Conservation (phyloP, 2,329 filamentous ascomycete genomes). For the Samsoniella hepiali region DNA sequence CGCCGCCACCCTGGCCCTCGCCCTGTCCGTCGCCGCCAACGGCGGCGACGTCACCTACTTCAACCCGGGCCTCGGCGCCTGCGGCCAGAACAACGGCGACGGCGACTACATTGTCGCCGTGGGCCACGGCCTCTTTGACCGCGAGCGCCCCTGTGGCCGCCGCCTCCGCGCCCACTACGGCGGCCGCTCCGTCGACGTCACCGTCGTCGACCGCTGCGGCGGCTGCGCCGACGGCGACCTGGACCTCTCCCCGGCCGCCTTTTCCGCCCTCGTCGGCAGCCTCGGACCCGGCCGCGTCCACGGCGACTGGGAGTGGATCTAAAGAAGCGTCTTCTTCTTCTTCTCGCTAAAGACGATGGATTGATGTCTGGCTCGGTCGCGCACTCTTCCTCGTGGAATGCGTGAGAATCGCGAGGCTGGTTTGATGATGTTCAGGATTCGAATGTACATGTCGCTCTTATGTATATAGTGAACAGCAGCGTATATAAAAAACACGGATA, state of each 20-base stretch:
- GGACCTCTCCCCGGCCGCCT: conserved; percentile 47
- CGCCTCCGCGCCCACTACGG: conserved; percentile 59
- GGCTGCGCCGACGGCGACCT: conserved; percentile 46
- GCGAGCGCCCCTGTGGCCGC: conserved; percentile 55
- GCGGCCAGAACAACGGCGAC: conserved; percentile 55
- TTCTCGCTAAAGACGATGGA: neutral
- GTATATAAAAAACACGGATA: neutral
- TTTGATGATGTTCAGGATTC: neutral
- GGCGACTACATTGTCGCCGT: conserved; percentile 63
- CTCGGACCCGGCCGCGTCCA: conserved; percentile 26
- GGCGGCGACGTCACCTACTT: conserved; percentile 50
- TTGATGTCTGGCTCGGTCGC: neutral
- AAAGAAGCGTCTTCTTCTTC: neutral
- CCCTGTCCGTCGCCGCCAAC: neutral
- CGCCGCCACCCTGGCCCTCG: conserved; percentile 22
- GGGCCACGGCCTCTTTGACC: conserved; percentile 65
- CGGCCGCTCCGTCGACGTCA: conserved; percentile 51
- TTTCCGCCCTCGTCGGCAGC: conserved; percentile 41
- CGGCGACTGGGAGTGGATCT: conserved; percentile 29
- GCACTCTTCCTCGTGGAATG: neutral
- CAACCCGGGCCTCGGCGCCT: conserved; percentile 62
- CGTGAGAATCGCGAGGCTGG: too few relatives aligned
- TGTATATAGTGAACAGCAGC: neutral
- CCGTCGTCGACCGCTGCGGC: conserved; percentile 65
- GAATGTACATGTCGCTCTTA: neutral